Base-by-base conservation (phyloP, 176 grass and related monocot genomes). In the Neostapfia colusana region DNA sequence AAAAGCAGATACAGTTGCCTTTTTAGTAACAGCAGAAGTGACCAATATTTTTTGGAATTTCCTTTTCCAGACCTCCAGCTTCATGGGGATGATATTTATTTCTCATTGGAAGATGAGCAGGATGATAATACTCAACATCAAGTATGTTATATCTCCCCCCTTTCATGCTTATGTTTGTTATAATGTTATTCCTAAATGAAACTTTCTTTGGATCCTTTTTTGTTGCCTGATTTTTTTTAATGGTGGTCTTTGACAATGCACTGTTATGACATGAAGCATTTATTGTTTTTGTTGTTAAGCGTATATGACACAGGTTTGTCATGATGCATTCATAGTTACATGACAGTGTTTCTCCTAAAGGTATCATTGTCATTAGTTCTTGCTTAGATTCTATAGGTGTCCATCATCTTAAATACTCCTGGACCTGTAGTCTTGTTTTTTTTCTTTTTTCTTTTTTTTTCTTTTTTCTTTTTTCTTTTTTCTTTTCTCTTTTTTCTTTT, bases 51-150 rank as follows among this genome's bases (percentile, higher is more conserved):
- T 80, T 27, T 4, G 41, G 41, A 49, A 90, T 34, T 78, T n/a
- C 73, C 82, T 23, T 53, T 75, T 79, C 50, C 87, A 99, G 95
- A 90, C 95, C 84, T 99, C 75, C 89, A 92, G 65, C 87, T 99
- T 73, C 95, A 99, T 69, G 91, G 85, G 69, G 95, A 99, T 81
- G 95, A 99, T 85, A 85, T 99, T 67, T 99, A 99, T 90, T 92
- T 88, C 81, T 88, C 85, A 41, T 78, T 99, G 67, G 95, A 99
- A 67, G 91, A 92, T 78, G 92, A 94, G 25, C 88, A 84, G 45
- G 92, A 95, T 88, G 92, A 99, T 83, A 84, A 43, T 61, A 42
- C 26, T 88, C 89, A 88, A 54, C 69, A 90, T 85, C 91, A 92
- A 80, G 95, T 99, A 88, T 69, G 89, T 54, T 90, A 77, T 63